A percentile compares a stretch with the other conserved stretches of the same genome.
phyloP scores from a whole-genome alignment of 176 grass and related monocot genomes.

The Triticum urartu region DNA sequence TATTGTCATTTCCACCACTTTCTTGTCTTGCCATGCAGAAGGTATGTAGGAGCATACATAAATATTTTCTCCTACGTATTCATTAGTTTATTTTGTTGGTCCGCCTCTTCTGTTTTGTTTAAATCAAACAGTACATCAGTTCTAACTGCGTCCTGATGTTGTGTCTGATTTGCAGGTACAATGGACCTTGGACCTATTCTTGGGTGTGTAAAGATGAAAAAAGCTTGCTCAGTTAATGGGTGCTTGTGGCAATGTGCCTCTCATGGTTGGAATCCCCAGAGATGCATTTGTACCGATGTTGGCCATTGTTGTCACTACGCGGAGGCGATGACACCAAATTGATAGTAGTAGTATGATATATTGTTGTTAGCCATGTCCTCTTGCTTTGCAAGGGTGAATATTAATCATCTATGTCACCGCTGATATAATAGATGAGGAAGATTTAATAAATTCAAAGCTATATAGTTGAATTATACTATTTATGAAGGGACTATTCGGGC shows the following conservation, averaged over 20 bases:
- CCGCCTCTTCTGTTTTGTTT: neutral
- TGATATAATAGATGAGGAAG: neutral
- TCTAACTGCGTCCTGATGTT: neutral
- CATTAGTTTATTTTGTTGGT: neutral
- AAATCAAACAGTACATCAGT: no score
- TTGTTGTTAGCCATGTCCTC: neutral
- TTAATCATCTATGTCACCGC: neutral
- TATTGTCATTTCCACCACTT: neutral
- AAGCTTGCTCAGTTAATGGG: neutral
- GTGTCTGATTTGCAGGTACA: neutral
- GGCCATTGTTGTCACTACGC: neutral
- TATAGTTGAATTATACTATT: neutral
- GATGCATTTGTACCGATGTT: neutral
- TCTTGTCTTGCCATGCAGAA: neutral
- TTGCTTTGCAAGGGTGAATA: neutral
- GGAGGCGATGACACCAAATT: neutral
- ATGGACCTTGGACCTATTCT: constrained; percentile 9
- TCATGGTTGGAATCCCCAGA: neutral
- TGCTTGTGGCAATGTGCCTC: neutral
- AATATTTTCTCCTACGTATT: neutral
- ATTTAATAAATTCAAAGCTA: neutral
- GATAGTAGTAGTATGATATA: neutral
- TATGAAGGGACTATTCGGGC: neutral
- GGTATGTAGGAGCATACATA: neutral
- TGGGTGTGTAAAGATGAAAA: neutral